phyloP scores from a whole-genome alignment of 83 land plant genomes.

The Picea engelmannii region DNA sequence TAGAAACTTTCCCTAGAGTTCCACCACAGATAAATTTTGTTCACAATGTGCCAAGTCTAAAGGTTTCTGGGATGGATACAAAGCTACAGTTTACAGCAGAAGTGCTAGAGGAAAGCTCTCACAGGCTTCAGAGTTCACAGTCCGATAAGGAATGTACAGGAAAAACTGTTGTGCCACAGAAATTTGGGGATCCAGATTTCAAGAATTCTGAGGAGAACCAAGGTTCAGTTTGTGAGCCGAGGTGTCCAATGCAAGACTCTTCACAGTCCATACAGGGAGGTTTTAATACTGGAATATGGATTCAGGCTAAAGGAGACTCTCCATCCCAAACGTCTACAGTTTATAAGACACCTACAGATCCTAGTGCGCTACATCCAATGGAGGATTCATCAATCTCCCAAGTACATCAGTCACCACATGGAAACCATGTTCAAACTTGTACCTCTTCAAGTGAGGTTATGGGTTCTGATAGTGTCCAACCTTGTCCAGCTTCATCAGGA shows the following conservation, averaged over 20 bases:
- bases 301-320: conserved; percentile 4
- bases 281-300: neutral
- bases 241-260: neutral
- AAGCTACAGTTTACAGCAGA: neutral
- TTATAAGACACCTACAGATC: neutral
- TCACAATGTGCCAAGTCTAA: neutral
- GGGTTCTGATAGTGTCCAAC: conserved; percentile 8
- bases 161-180: neutral
- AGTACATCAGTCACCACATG: neutral
- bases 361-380: neutral
- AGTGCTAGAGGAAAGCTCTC: conserved; percentile 1
- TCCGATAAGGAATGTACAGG: neutral
- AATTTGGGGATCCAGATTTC: conserved; percentile 5
- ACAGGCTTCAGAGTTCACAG: neutral
- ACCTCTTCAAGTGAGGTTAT: neutral
- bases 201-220: conserved; percentile 11
- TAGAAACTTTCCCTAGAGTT: neutral
- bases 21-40: neutral
- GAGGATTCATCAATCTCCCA: neutral
- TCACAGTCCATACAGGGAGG: neutral
- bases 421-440: neutral
- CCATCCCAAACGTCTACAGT: neutral
- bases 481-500: neutral
- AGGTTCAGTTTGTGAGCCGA: neutral
- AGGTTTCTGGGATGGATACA: conserved; percentile 2